phyloP scores from a whole-genome alignment of 352 stramenopile genomes.

The Blastocystis sp. region DNA sequence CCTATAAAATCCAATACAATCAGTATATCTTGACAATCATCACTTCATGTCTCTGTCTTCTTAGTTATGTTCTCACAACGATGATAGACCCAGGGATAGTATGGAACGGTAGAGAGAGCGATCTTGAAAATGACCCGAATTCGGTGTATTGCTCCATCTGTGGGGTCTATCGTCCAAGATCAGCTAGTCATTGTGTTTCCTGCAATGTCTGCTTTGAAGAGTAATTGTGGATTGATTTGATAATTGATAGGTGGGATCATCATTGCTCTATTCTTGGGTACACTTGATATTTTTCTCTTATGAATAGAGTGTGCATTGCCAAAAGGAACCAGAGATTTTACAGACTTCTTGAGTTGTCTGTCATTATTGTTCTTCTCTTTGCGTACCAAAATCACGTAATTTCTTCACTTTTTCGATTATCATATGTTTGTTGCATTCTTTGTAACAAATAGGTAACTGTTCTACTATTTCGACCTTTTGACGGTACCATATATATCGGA shows the following conservation, averaged over 20 bases:
- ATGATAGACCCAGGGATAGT: constrained; percentile 9
- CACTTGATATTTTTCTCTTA: neutral
- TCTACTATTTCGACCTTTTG: neutral
- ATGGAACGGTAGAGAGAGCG: neutral
- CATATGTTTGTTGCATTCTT: neutral
- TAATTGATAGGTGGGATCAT: constrained; percentile 31
- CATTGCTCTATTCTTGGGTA: constrained; percentile 40
- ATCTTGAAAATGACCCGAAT: neutral
- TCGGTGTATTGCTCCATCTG: constrained; percentile 23
- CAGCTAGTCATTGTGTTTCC: neutral
- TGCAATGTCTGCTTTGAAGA: constrained; percentile 31
- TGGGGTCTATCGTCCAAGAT: neutral
- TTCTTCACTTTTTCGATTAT: neutral
- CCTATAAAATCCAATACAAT: neutral
- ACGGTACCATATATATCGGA: neutral
- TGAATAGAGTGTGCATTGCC: constrained; percentile 12
- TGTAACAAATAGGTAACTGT: neutral
- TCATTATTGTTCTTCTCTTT: neutral
- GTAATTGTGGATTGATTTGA: neutral
- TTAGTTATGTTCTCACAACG: constrained; percentile 7
- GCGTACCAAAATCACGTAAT: neutral
- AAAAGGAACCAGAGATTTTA: constrained; percentile 2
- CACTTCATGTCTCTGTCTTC: neutral
- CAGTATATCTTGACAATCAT: neutral
- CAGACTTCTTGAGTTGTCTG: neutral